These are phyloP conservation scores for Russula ochroleuca DNA, from an alignment of 768 basidiomycete species.

Conservation along the genomic window DNA sequence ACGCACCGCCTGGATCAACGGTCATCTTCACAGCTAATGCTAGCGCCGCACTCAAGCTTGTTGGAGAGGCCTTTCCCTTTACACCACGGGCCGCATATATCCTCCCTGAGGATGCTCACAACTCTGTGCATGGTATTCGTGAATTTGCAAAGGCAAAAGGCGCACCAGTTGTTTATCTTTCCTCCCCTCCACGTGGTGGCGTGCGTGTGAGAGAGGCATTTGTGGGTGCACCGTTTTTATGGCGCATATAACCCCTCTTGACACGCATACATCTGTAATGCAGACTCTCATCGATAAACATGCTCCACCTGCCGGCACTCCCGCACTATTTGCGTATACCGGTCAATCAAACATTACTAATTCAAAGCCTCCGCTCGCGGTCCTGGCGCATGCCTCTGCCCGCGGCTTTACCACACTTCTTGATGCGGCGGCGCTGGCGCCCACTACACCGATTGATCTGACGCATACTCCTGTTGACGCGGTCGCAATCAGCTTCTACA, in stretches of 20 bases:
- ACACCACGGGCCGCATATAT: constrained; percentile 53
- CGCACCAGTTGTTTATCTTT: constrained; percentile 59
- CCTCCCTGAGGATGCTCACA: constrained; percentile 75
- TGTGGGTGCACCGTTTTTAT: constrained; percentile 39
- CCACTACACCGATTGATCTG: constrained; percentile 65
- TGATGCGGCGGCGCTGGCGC: constrained; percentile 77
- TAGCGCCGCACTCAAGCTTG: constrained; percentile 71
- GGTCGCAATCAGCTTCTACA: constrained; percentile 81
- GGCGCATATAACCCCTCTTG: constrained; percentile 11
- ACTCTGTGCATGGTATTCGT: constrained; percentile 79
- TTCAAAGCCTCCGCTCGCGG: constrained; percentile 61
- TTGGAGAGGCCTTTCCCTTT: constrained; percentile 80
- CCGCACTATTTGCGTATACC: constrained; percentile 69
- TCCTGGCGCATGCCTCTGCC: constrained; percentile 58
- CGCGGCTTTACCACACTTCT: constrained; percentile 73
- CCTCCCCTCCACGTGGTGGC: constrained; percentile 59
- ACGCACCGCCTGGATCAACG: constrained; percentile 69
- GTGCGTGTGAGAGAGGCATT: constrained; percentile 54
- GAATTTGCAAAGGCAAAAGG: constrained; percentile 59
- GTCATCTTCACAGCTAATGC: constrained; percentile 83
- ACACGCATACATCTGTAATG: background rate
- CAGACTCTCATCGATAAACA: constrained; percentile 54
- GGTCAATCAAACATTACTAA: constrained; percentile 83
- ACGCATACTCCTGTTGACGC: constrained; percentile 68
- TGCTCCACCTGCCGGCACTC: constrained; percentile 45